Evolutionary conservation across 768 basidiomycete genomes (phyloP).

Genomic region (Gymnopilus dilepis): DNA sequence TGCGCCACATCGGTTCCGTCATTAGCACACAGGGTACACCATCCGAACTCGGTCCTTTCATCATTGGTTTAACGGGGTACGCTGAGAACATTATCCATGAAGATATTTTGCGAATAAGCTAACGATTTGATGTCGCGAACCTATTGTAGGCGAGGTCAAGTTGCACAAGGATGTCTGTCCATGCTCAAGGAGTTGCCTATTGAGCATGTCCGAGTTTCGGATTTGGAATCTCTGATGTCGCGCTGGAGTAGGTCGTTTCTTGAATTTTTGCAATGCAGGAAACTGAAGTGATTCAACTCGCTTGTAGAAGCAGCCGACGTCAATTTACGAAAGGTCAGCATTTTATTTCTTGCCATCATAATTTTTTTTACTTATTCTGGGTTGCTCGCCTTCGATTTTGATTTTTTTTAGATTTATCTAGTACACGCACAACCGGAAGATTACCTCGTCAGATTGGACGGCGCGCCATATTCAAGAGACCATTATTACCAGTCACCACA

Average conservation of each 20-base stretch:
- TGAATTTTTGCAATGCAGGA: neutral
- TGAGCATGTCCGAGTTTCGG: conserved; percentile 55
- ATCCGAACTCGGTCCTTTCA: conserved; percentile 70
- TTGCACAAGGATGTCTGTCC: conserved; percentile 76
- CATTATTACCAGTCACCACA: conserved; percentile 80
- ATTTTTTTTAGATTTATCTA: conserved; percentile 68
- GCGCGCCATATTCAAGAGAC: conserved; percentile 59
- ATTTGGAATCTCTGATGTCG: conserved; percentile 61
- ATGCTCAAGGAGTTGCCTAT: conserved; percentile 77
- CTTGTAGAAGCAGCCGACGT: conserved; percentile 7
- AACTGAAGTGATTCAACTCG: neutral
- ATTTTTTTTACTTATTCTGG: neutral
- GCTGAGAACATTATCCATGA: no score
- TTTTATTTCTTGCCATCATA: neutral
- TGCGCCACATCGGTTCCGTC: conserved; percentile 60
- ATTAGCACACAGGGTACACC: conserved; percentile 66
- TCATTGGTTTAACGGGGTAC: conserved; percentile 86
- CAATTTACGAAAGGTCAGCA: conserved; percentile 47
- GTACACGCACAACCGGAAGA: conserved; percentile 72
- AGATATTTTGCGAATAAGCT: no score
- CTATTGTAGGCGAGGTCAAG: conserved; percentile 75
- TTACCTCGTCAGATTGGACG: conserved; percentile 69
- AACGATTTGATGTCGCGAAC: no score
- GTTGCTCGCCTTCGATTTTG: neutral
- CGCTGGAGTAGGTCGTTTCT: conserved; percentile 48